Evolutionary conservation across 148 eudicot species (phyloP).

Genomic region (Cornus florida): DNA sequence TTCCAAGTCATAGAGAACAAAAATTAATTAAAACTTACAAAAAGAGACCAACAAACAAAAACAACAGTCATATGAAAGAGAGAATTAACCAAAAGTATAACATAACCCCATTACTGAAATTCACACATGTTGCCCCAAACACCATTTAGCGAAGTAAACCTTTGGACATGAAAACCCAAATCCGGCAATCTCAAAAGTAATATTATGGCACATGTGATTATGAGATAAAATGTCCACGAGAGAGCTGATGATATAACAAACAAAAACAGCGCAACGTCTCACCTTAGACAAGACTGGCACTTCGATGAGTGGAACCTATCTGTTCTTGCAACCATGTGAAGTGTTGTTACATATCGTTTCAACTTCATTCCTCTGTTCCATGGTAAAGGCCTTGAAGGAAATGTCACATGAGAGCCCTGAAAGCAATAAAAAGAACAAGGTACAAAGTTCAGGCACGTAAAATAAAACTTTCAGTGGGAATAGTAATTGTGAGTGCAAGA

Average conservation of each 20-base stretch:
- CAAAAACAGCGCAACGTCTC: slow-evolving; percentile 7
- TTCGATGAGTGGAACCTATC: slow-evolving; percentile 37
- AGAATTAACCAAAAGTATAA: background rate
- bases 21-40: background rate
- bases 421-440: slow-evolving; percentile 1
- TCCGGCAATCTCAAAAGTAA: background rate
- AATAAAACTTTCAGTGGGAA: background rate
- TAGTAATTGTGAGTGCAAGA: background rate
- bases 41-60: background rate
- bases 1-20: too few relatives aligned
- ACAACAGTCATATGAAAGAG: background rate
- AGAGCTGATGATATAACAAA: background rate
- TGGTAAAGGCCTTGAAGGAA: slow-evolving; percentile 38
- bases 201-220: background rate
- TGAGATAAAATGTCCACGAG: background rate
- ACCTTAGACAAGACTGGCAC: slow-evolving; percentile 49
- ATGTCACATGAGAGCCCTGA: slow-evolving; percentile 50
- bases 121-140: background rate
- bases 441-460: background rate
- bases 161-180: background rate
- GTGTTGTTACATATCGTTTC: slow-evolving; percentile 27
- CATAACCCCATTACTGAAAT: background rate
- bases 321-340: slow-evolving; percentile 34
- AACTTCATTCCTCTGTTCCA: slow-evolving; percentile 43
- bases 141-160: background rate